A percentile compares a stretch with the other conserved stretches of the same genome.
These are phyloP conservation scores for Umbelopsis isabellina DNA, from an alignment of 192 early-diverging fungal genomes.

Conservation along the genomic window DNA sequence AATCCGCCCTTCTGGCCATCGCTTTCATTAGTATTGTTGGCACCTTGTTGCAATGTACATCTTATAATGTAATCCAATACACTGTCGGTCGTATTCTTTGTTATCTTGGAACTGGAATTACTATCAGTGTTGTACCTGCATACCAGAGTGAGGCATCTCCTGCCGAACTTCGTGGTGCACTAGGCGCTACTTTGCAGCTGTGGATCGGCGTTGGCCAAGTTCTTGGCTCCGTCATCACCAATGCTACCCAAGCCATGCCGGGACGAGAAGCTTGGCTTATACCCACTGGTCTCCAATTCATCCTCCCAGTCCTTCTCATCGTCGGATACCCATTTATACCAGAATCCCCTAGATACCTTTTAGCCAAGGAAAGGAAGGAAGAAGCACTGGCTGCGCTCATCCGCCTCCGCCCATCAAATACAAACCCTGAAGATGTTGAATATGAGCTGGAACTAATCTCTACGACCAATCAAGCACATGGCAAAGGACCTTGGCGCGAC, in stretches of 20 bases:
- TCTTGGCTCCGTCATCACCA: conserved; percentile 4
- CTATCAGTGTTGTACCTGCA: conserved; percentile 13
- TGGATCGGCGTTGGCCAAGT: conserved; percentile 21
- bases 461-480: not conserved
- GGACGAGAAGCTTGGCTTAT: conserved; percentile 15
- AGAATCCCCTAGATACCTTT: conserved; percentile 31
- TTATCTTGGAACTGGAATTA: conserved; percentile 7
- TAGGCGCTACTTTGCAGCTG: conserved; percentile 9
- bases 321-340: conserved; percentile 24
- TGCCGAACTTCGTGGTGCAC: conserved; percentile 13
- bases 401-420: not conserved
- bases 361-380: conserved; percentile 13
- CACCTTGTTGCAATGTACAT: not conserved
- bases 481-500: conserved; percentile 17
- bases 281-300: conserved; percentile 22
- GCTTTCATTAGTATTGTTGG: conserved; percentile 12
- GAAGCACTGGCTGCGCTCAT: conserved; percentile 16
- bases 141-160: conserved; percentile 20
- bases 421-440: conserved; percentile 3
- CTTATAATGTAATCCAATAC: conserved; percentile 1
- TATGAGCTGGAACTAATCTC: conserved; percentile 7
- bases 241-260: conserved; percentile 18
- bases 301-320: conserved; percentile 10
- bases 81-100: conserved; percentile 13
- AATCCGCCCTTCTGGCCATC: not conserved